Evolutionary conservation across 768 basidiomycete genomes (phyloP).

Genomic region (Terana coerulea): DNA sequence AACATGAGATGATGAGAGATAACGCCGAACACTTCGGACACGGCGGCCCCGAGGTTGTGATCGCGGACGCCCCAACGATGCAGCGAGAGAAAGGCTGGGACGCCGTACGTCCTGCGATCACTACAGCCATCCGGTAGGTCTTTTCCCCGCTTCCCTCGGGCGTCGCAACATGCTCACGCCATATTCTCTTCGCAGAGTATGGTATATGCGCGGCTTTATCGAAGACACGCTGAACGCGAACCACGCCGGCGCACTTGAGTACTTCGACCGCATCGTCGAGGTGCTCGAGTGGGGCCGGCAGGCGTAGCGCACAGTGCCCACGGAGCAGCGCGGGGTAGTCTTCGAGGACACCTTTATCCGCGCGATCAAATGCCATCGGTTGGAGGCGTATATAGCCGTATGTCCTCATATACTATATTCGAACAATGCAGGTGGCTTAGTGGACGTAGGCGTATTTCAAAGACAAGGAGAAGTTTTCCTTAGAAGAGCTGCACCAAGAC

Average conservation of each 20-base stretch:
- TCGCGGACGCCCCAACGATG: not conserved
- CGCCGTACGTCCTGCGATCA: not conserved
- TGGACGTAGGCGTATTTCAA: not conserved
- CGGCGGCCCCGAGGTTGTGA: not conserved
- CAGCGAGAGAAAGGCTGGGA: not conserved
- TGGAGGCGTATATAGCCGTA: not conserved
- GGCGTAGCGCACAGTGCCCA: not conserved
- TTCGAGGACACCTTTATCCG: not conserved
- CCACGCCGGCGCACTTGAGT: not conserved
- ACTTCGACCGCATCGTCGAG: not conserved
- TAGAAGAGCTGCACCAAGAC: not conserved
- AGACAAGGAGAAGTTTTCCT: not conserved
- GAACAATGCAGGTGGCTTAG: not conserved
- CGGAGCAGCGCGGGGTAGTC: not conserved
- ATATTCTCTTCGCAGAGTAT: not conserved
- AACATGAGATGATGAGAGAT: not conserved
- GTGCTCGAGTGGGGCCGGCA: not conserved
- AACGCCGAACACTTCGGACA: not conserved
- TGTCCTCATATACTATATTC: not conserved
- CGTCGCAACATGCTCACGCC: not conserved
- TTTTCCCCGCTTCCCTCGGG: not conserved
- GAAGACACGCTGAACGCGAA: not conserved
- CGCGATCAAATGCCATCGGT: not conserved
- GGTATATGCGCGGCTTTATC: not conserved
- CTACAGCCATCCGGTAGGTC: not conserved